Evolutionary conservation across 345 rosid genomes (phyloP), one percentile per base, ranked within the genome.

Genomic region (Cardamine occulta): DNA sequence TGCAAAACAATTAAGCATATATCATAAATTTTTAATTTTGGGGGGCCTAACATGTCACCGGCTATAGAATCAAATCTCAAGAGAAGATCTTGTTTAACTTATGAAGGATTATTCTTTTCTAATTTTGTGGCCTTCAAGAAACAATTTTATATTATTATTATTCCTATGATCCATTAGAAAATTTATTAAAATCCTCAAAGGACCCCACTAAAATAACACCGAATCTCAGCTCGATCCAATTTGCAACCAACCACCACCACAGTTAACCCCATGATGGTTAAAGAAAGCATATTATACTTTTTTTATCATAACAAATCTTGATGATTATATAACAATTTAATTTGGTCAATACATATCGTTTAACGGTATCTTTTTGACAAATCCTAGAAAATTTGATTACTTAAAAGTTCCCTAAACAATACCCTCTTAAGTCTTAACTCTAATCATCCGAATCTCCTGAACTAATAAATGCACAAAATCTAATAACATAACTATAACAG

Each of bases 61-160:
- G 60, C 75, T 54, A 70, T 17, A 63, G 75, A 77, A 77, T 77
- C 72, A 77, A 63, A 77, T 77, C 71, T 56, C 45, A 7, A 26
- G 66, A 37, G 60, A 63, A 70, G 80, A 77, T 77, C 34, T 63
- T 70, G 76, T 18, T 67, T 26, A 66, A 48, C 53, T 24, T 74
- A 66, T 57, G 60, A 58, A 12, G 52, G 66, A 66, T 74, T 74
- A 49, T 67, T 74, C 67, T 51, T 70, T 39, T 45, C 58, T 62
- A 23, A n/a, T 61, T 60, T 51, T 40, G 19, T 69, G 31, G 59
- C 29, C 24, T 26, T 69, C 64, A 69, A 44, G 65, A 69, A 34
- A 63, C 56, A 62, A 11, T 60, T 24, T 29, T 8, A 37, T 29
- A 18, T 10, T 26, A 49, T 24, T 24, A 75, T 19, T 66, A 37